Evolutionary conservation across 2,329 filamentous ascomycete genomes (phyloP).

Genomic region (Cercospora beticola): DNA sequence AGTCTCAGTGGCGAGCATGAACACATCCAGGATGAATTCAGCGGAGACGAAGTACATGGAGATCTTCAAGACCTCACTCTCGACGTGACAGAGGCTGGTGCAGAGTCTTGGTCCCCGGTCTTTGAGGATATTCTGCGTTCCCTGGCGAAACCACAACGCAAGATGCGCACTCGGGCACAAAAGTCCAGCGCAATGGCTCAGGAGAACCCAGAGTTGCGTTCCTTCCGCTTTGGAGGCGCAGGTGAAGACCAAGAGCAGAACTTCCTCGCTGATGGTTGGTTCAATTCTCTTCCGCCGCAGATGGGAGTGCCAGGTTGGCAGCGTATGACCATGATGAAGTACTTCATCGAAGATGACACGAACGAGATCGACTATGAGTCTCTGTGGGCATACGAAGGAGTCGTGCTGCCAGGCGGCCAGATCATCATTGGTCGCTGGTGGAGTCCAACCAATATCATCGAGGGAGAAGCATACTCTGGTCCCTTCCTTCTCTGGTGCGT

Average conservation of each 20-base stretch:
- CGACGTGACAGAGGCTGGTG: slow-evolving; percentile 24
- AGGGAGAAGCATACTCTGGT: slow-evolving; percentile 38
- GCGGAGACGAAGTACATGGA: slow-evolving; percentile 33
- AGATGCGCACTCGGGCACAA: slow-evolving; percentile 38
- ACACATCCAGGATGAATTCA: slow-evolving; percentile 35
- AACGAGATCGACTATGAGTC: slow-evolving; percentile 32
- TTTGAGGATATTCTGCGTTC: slow-evolving; percentile 46
- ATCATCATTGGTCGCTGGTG: slow-evolving; percentile 53
- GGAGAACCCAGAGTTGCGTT: slow-evolving; percentile 9
- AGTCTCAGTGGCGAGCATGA: slow-evolving; percentile 1
- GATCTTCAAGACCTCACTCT: slow-evolving; percentile 36
- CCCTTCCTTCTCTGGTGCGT: slow-evolving; percentile 46
- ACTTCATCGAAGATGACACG: slow-evolving; percentile 40
- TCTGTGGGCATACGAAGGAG: slow-evolving; percentile 53
- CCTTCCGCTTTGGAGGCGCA: slow-evolving; percentile 41
- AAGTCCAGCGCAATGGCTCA: slow-evolving; percentile 16
- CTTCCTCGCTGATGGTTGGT: slow-evolving; percentile 46
- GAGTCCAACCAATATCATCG: slow-evolving; percentile 36
- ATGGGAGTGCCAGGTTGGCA: slow-evolving; percentile 54
- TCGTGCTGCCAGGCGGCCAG: slow-evolving; percentile 49
- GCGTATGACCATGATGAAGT: slow-evolving; percentile 57
- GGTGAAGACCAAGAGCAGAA: slow-evolving; percentile 40
- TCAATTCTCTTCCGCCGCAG: slow-evolving; percentile 53
- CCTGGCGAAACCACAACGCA: slow-evolving; percentile 27
- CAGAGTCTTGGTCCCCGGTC: slow-evolving; percentile 38